Conservation (phyloP, 2,329 filamentous ascomycete genomes). For the Claviceps pazoutovae region DNA sequence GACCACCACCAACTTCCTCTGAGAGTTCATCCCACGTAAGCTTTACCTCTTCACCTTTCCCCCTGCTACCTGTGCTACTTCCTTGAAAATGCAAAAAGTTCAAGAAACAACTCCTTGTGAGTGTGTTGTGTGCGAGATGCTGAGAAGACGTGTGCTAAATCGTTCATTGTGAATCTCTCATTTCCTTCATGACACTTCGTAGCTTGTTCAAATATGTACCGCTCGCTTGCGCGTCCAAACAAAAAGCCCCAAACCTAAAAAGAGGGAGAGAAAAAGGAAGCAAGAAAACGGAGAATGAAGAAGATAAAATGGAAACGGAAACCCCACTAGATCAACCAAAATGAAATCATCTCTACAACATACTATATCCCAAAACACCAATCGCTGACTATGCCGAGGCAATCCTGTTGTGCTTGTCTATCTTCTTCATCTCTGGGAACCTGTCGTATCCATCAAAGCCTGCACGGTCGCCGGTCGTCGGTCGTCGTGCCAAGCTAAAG, state of each 20-base stretch:
- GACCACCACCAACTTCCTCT: too few species aligned
- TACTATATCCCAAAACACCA: background rate
- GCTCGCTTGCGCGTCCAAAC: background rate
- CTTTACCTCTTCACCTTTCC: too few species aligned
- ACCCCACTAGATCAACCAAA: too few species aligned
- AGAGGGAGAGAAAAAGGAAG: background rate
- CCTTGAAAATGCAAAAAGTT: too few species aligned
- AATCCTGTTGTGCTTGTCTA: conserved; percentile 1
- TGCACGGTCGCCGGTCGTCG: conserved; percentile 8
- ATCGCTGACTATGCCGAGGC: background rate
- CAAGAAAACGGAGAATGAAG: too few species aligned
- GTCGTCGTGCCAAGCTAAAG: conserved; percentile 6
- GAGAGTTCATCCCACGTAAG: too few species aligned
- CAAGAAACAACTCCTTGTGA: background rate
- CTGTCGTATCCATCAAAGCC: conserved; percentile 10
- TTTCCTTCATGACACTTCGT: background rate
- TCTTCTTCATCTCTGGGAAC: conserved; percentile 3
- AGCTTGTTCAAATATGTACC: background rate
- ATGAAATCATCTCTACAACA: background rate
- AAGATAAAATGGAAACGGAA: too few species aligned
- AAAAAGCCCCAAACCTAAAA: background rate
- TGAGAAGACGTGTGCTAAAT: too few species aligned
- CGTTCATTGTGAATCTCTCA: background rate
- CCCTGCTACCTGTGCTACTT: too few species aligned
- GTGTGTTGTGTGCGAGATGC: too few species aligned